Base-by-base conservation (phyloP, 176 grass and related monocot genomes). In the Carex cristatella region DNA sequence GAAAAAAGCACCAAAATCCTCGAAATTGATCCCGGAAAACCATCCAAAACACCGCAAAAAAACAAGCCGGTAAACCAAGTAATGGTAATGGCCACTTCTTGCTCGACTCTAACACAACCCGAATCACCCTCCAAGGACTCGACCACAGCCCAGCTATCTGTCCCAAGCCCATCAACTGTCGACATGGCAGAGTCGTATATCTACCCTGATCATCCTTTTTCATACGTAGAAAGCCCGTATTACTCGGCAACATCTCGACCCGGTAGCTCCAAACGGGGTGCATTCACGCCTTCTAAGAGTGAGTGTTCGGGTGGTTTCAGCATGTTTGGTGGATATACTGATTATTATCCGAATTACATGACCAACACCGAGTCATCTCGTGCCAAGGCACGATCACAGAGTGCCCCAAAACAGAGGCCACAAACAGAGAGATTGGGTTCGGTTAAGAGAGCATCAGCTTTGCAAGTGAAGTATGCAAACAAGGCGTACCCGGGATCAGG, bases 1-100 rank as follows among this genome's bases (percentile, higher is more conserved):
- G 91, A 95, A 86, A 96, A 91, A 88, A 94, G 87, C 82, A 92
- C 91, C 69, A 99, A 99, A 79, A 99, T 99, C 11, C 88, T 99
- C 0, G 97, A 96, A 87, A 87, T 99, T 80, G 97, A 99, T 85
- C 88, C 90, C 5, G 97, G 90, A 75, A 99, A 99, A 79, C 97
- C 97, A 0, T 83, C 81, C 33, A 79, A 35, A 35, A 69, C 40
- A 46, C 42, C 81, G 10, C 42, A 83, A 65, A 53, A 37, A 18
- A 23, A 23, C 23, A 83, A 48, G 6, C 81, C 44, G 13, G 2
- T 40, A 69, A 69, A 55, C 61, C 27, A 82, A 49, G 3, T 64
- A 13, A 65, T 83, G 81, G 7, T 64, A 13, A 65, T 83, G 81
- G 61, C 81, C n/a, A 90, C 89, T 27, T 91, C 89, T 5, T 94